A percentile compares a stretch with the other conserved stretches of the same genome.
Evolutionary conservation across 768 basidiomycete species (phyloP).

Genomic region (Ramaria rubella): DNA sequence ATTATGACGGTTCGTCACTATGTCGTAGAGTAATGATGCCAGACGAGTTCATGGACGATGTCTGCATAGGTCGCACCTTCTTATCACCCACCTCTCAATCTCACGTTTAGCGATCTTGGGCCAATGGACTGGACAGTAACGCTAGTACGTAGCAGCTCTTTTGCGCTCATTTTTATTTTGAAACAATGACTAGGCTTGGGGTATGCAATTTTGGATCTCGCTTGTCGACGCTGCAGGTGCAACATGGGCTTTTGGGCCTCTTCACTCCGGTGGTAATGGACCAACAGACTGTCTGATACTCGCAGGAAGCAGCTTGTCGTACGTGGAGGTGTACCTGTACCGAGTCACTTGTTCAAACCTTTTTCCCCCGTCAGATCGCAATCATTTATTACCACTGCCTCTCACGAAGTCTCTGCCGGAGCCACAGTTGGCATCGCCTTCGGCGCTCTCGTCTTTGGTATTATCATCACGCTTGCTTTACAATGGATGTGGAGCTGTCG

Average conservation of each 20-base stretch:
- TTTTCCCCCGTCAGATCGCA: not conserved
- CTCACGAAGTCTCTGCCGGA: conserved; percentile 14
- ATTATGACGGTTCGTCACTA: not conserved
- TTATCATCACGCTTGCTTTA: conserved; percentile 12
- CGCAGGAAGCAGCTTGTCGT: not conserved
- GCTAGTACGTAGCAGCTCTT: conserved; percentile 22
- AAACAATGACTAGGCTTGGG: not conserved
- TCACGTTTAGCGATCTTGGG: conserved; percentile 24
- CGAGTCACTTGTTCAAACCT: not conserved
- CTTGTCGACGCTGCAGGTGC: not conserved
- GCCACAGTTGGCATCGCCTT: conserved; percentile 19
- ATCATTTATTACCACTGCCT: conserved; percentile 13
- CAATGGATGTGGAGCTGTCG: not conserved
- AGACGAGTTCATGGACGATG: not conserved
- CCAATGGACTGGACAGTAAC: conserved; percentile 37
- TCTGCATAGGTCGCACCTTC: conserved; percentile 1
- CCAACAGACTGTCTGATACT: not conserved
- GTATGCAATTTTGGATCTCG: conserved; percentile 3
- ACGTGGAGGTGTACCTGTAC: conserved; percentile 2
- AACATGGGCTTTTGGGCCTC: not conserved
- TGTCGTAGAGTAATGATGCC: not conserved
- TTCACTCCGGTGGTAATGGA: conserved; percentile 2
- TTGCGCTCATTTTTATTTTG: not conserved
- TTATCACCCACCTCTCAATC: not conserved
- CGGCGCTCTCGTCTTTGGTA: conserved; percentile 14